Base-by-base conservation (phyloP, 257 asterid species). In the Ilex aquifolium region DNA sequence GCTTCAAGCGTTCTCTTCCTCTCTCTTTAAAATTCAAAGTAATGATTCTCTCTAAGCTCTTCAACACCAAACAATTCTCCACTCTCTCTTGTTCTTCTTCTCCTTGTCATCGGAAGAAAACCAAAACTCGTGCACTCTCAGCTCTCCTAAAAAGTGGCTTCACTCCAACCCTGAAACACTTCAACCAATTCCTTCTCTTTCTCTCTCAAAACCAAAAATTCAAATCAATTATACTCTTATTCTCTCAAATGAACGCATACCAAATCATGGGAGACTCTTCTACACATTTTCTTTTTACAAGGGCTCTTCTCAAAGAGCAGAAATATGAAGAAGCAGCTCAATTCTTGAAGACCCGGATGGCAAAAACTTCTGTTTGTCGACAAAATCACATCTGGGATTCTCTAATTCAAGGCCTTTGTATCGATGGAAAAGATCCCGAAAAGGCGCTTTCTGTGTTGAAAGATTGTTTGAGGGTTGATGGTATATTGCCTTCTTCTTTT, bases 81-180 rank as follows among this genome's bases (percentile, higher is more conserved):
- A 46, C 52, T 4, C 52, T 46, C 4, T 46, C 57, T 12, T 14
- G 27, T 21, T 21, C 27, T 21, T 21, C 27, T 21, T 21, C 27
- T 21, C 27, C 31, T 9, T 29, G 48, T 44, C n/a, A n/a, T 10
- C 13, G n/a, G 40, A 64, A 55, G 59, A 67, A 57, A 54, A 62
- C 72, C 59, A 63, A 66, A 65, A 72, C 76, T 80, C 65, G 66
- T 17, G 64, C 78, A 21, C 85, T 77, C 56, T 64, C 86, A 32
- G 70, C 86, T 32, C 76, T 83, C 6, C 62, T 88, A 16, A 90
- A 90, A 64, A 74, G 61, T 49, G 96, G 97, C 14, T 70, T 76
- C 32, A 71, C 82, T 56, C 92, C 88, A 21, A 82, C 90, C n/a
- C 61, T 65, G n/a, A 63, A 65, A 40, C 83, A 90, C 59, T 78